These are phyloP conservation scores for Hypoxylon cercidicola DNA, from an alignment of 495 filamentous ascomycete species.

Conservation along the genomic window DNA sequence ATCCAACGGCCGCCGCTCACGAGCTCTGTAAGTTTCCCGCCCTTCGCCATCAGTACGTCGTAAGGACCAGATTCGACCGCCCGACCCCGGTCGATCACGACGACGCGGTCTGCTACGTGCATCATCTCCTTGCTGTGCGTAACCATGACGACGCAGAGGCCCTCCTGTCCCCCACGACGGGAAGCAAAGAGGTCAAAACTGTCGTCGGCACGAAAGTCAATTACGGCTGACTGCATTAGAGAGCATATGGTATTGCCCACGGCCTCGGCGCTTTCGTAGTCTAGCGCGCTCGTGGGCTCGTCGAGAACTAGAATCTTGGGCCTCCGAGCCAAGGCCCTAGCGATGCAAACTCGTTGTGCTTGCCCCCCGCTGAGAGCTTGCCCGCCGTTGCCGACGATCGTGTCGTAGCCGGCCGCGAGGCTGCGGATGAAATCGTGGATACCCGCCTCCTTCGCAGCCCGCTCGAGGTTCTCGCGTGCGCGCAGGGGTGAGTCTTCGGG, in stretches of 20 bases:
- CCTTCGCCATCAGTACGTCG: conserved; percentile 57
- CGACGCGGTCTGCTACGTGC: conserved; percentile 73
- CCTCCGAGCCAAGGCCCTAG: conserved; percentile 76
- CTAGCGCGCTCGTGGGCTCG: conserved; percentile 86
- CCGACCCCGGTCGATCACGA: conserved; percentile 74
- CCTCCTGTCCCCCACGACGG: conserved; percentile 1
- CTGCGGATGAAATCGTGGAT: conserved; percentile 83
- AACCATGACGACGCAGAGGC: conserved; percentile 73
- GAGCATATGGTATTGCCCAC: conserved; percentile 71
- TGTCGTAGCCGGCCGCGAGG: conserved; percentile 79
- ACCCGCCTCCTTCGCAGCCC: conserved; percentile 73
- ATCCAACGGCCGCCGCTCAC: conserved; percentile 50
- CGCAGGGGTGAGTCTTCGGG: conserved; percentile 54
- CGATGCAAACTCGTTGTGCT: conserved; percentile 82
- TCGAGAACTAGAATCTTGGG: conserved; percentile 83
- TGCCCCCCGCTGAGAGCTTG: conserved; percentile 83
- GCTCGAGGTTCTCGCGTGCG: conserved; percentile 53
- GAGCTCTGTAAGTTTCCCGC: conserved; percentile 49
- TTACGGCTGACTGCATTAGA: conserved; percentile 52
- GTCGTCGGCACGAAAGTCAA: conserved; percentile 11
- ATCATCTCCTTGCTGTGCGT: conserved; percentile 89
- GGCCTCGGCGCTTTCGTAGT: conserved; percentile 72
- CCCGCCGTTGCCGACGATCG: conserved; percentile 81
- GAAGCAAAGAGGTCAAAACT: background rate
- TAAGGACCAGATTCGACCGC: conserved; percentile 75